A percentile compares a stretch with the other conserved stretches of the same genome.
Evolutionary conservation across 2,329 filamentous ascomycete species (phyloP).

Genomic region (Aspergillus latus): DNA sequence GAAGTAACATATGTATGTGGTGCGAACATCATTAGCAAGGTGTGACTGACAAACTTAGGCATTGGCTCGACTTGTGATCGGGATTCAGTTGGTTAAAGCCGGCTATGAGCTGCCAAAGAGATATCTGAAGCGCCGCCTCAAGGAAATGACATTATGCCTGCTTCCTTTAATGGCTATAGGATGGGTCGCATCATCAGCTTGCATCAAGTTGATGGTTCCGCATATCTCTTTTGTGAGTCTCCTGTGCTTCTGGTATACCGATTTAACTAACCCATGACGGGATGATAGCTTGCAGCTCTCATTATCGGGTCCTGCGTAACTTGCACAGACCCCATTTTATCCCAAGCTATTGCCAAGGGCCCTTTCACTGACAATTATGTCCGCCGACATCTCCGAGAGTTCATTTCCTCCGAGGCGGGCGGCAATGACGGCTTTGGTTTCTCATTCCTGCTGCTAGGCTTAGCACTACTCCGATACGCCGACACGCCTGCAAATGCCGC

Average conservation of each 20-base stretch:
- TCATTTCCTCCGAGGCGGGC: conserved; percentile 63
- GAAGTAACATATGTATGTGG: conserved; percentile 44
- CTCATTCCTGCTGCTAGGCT: conserved; percentile 60
- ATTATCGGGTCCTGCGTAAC: conserved; percentile 63
- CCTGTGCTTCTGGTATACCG: neutral
- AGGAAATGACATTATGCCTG: conserved; percentile 56
- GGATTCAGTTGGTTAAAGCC: conserved; percentile 63
- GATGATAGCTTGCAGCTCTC: conserved; percentile 48
- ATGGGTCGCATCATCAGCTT: conserved; percentile 60
- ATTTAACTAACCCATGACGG: too few species aligned
- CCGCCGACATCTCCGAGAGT: conserved; percentile 56
- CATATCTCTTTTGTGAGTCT: conserved; percentile 49
- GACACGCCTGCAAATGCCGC: conserved; percentile 32
- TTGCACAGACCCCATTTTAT: conserved; percentile 63
- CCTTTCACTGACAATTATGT: conserved; percentile 64
- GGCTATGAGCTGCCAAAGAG: conserved; percentile 62
- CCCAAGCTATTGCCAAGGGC: conserved; percentile 62
- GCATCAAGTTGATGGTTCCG: conserved; percentile 56
- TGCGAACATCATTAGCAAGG: neutral
- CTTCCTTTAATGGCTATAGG: conserved; percentile 63
- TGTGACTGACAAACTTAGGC: conserved; percentile 32
- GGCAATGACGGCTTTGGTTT: conserved; percentile 64
- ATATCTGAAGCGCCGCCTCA: conserved; percentile 53
- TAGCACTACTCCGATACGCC: conserved; percentile 58
- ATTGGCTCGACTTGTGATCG: conserved; percentile 60